phyloP scores from a whole-genome alignment of 257 asterid genomes.

The Paraleonurus japonicus region DNA sequence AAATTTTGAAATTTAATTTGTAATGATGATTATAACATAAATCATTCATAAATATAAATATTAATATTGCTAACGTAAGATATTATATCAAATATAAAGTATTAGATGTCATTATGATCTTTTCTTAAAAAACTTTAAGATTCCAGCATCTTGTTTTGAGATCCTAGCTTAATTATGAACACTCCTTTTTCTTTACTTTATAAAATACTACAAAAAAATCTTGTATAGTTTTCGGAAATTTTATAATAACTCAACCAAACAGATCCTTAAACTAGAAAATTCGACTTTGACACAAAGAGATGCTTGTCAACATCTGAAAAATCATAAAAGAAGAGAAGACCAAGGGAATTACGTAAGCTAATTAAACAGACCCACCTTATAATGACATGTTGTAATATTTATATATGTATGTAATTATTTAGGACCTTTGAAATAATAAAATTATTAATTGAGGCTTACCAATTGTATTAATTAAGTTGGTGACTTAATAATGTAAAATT shows the following conservation, averaged over 20 bases:
- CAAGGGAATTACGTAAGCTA: slow-evolving; percentile 18
- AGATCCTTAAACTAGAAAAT: background rate
- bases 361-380: slow-evolving; percentile 9
- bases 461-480: too few species aligned
- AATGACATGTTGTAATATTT: background rate
- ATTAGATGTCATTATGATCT: background rate
- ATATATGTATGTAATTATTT: background rate
- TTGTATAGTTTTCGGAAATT: background rate
- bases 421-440: background rate
- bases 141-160: background rate
- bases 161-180: background rate
- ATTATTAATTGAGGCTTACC: too few species aligned
- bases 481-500: too few species aligned
- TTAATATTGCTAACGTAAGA: background rate
- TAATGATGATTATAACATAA: background rate
- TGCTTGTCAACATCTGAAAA: background rate
- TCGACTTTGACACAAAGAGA: background rate
- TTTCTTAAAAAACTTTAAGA: background rate
- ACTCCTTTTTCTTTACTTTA: background rate
- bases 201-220: background rate
- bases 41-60: background rate
- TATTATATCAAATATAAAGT: background rate
- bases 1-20: background rate
- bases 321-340: background rate
- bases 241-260: background rate